Evolutionary conservation across 352 stramenopile species (phyloP).

Genomic region (Phytophthora uliginosa): DNA sequence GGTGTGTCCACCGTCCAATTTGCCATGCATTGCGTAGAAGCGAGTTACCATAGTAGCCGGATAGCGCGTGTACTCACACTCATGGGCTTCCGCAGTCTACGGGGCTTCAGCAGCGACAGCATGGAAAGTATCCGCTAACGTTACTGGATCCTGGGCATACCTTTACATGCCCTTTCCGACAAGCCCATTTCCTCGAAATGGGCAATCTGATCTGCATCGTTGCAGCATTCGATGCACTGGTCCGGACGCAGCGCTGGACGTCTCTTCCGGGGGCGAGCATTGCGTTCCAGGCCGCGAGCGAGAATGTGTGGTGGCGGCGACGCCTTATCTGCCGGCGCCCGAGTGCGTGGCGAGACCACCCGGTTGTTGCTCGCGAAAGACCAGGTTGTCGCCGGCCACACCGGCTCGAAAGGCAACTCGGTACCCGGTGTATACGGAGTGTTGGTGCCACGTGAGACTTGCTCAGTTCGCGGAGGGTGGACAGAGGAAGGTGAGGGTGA

Average conservation of each 20-base stretch:
- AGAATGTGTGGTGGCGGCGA: constrained; percentile 16
- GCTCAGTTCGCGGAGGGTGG: neutral
- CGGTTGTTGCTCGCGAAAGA: neutral
- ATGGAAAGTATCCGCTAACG: neutral
- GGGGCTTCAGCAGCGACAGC: neutral
- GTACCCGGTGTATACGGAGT: neutral
- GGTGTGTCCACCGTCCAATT: neutral
- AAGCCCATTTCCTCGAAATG: constrained; percentile 17
- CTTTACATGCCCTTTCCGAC: constrained; percentile 7
- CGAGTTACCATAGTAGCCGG: neutral
- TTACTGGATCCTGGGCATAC: constrained; percentile 6
- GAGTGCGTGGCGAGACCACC: neutral
- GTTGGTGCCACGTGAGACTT: constrained; percentile 19
- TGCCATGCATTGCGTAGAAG: neutral
- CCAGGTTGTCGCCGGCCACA: neutral
- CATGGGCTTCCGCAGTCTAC: neutral
- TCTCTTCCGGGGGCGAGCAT: constrained; percentile 8
- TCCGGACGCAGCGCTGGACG: constrained; percentile 7
- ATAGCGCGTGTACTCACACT: neutral
- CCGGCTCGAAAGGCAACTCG: constrained; percentile 19
- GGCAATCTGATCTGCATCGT: constrained; percentile 25
- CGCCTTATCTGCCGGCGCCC: neutral
- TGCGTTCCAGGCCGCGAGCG: constrained; percentile 11
- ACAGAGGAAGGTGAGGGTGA: neutral
- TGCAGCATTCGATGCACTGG: constrained; percentile 3